A percentile compares a stretch with the other conserved stretches of the same genome.
These are phyloP conservation scores for Houttuynia cordata DNA, from an alignment of 164 flowering plant species.

Conservation along the genomic window DNA sequence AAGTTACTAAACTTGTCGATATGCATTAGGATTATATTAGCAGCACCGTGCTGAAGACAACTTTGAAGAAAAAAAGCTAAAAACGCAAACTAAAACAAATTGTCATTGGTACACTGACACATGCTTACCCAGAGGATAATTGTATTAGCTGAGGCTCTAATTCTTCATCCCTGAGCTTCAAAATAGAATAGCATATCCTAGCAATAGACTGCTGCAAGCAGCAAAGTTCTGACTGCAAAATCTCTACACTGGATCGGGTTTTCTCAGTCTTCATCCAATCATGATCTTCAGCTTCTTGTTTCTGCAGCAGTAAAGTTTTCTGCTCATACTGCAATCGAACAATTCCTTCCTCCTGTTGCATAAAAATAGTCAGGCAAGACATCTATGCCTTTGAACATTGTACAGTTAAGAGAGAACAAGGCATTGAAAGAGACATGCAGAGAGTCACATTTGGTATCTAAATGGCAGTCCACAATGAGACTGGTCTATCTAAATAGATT, in stretches of 20 bases:
- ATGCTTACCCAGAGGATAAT: slow-evolving; percentile 54
- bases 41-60: no score
- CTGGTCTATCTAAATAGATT: no score
- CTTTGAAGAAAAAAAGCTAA: background rate
- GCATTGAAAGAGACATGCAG: no score
- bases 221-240: slow-evolving; percentile 36
- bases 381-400: background rate
- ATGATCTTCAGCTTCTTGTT: slow-evolving; percentile 45
- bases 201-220: slow-evolving; percentile 46
- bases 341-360: slow-evolving; percentile 44
- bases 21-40: no score
- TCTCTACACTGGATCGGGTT: slow-evolving; percentile 42
- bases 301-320: slow-evolving; percentile 44
- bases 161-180: slow-evolving; percentile 51
- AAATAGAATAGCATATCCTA: slow-evolving; percentile 33
- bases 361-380: background rate
- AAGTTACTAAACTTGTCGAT: no score
- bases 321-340: slow-evolving; percentile 47
- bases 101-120: background rate
- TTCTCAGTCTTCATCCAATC: slow-evolving; percentile 53
- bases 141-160: slow-evolving; percentile 62
- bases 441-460: no score
- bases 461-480: no score
- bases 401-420: background rate
- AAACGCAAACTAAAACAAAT: background rate